Base-by-base conservation (phyloP, 805 yeast species). In the Nematodospora valgi region DNA sequence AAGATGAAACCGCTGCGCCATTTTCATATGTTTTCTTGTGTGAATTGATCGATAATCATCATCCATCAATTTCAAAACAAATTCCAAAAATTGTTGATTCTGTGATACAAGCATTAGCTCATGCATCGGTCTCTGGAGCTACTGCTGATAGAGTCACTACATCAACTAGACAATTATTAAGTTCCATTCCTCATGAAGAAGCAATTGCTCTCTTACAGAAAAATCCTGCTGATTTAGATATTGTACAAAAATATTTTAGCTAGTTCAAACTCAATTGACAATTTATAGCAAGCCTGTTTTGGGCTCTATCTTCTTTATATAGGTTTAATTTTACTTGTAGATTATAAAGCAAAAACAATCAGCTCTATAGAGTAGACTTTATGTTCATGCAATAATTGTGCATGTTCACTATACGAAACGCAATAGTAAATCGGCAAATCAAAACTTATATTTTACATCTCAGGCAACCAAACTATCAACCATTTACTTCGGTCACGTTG, bases 1-100 rank as follows among this genome's bases (percentile, higher is more conserved):
- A 78, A 47, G 97, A 93, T 56, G 83, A 79, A 27, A 93, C 85
- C 46, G 95, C 95, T 4, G 97, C 97, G 4, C 79, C 87, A 11
- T 86, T 73, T 57, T 79, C 86, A 13, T 93, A 87, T 62, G 70
- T 73, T 47, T 89, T 86, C 54, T 66, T 89, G 45, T 64, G 80
- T 6, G 83, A 82, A 41, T 66, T 89, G 51, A 81, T 88, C 27
- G 81, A 80, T 33, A 72, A 70, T 35, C 72, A 76, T 34, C 88
- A 86, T 43, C 54, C 63, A 2, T 64, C 74, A 4, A 74, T 86
- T 23, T 54, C 62, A 13, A 55, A 55, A n/a, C 79, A 80, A 41
- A 58, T 78, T 5, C 80, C 82, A 11, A 70, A 73, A 42, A 76
- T 81, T 8, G 74, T 87, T 26, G 86, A 82, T 35, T 64, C 74